Evolutionary conservation across 768 basidiomycete species (phyloP).

Genomic region (Lactarius hatsudake): DNA sequence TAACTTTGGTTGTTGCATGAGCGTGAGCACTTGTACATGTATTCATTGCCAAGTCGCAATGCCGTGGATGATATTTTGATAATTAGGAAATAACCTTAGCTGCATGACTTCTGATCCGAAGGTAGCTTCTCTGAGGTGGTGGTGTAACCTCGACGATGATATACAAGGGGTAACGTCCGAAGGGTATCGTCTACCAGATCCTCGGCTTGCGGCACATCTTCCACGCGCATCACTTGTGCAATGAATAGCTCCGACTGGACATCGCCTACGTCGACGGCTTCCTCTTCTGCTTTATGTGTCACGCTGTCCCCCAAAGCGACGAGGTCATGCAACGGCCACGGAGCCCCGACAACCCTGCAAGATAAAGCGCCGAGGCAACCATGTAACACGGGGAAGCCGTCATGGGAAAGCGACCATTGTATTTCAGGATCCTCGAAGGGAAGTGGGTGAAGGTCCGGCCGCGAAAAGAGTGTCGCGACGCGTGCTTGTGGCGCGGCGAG

Average conservation of each 20-base stretch:
- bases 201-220: constrained; percentile 36
- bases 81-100: constrained; percentile 2
- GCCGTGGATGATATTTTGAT: not conserved
- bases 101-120: constrained; percentile 9
- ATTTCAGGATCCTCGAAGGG: constrained; percentile 48
- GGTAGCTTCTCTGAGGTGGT: constrained; percentile 40
- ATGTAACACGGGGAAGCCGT: constrained; percentile 58
- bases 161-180: constrained; percentile 55
- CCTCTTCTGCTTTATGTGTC: constrained; percentile 24
- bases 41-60: constrained; percentile 8
- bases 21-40: constrained; percentile 16
- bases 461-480: constrained; percentile 67
- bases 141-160: constrained; percentile 59
- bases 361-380: constrained; percentile 67
- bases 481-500: constrained; percentile 65
- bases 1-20: constrained; percentile 4
- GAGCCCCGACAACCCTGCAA: constrained; percentile 61
- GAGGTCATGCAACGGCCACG: constrained; percentile 61
- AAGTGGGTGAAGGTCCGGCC: constrained; percentile 61
- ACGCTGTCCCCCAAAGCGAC: constrained; percentile 35
- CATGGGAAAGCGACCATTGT: constrained; percentile 42
- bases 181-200: constrained; percentile 26
- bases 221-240: constrained; percentile 68
- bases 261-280: constrained; percentile 33
- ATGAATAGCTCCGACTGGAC: constrained; percentile 73